These are phyloP conservation scores for Lachancea kluyveri DNA, from an alignment of 805 yeast species.

Conservation along the genomic window DNA sequence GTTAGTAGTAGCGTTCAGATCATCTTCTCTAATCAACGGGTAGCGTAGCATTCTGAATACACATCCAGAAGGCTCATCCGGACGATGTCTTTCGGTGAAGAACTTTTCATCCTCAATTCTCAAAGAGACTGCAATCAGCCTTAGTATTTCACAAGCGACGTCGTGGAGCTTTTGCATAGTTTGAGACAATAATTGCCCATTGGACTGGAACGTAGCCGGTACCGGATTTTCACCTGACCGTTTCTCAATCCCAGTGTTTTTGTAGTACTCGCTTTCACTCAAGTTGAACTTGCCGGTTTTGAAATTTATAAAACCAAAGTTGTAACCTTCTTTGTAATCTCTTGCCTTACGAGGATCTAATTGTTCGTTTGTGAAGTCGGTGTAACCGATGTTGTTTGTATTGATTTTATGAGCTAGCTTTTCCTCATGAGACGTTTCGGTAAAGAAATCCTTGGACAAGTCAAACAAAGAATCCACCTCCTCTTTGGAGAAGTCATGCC, in stretches of 20 bases:
- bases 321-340: constrained; percentile 66
- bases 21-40: constrained; percentile 46
- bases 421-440: constrained; percentile 40
- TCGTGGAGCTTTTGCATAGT: constrained; percentile 41
- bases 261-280: constrained; percentile 9
- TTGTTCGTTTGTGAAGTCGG: constrained; percentile 48
- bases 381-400: constrained; percentile 52
- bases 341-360: constrained; percentile 35
- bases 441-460: constrained; percentile 46
- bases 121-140: constrained; percentile 55
- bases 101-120: constrained; percentile 52
- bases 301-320: constrained; percentile 52
- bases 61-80: constrained; percentile 49
- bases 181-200: constrained; percentile 38
- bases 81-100: constrained; percentile 56
- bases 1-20: constrained; percentile 9
- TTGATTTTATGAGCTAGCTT: constrained; percentile 48
- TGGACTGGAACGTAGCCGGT: constrained; percentile 46
- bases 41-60: constrained; percentile 67
- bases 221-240: constrained; percentile 33
- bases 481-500: constrained; percentile 51
- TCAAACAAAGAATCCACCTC: constrained; percentile 48
- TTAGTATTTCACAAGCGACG: constrained; percentile 45
- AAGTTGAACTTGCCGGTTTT: constrained; percentile 38
- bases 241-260: constrained; percentile 11